These are phyloP conservation scores for Phytophthora fragariaefolia DNA, from an alignment of 352 stramenopile species.

Conservation along the genomic window DNA sequence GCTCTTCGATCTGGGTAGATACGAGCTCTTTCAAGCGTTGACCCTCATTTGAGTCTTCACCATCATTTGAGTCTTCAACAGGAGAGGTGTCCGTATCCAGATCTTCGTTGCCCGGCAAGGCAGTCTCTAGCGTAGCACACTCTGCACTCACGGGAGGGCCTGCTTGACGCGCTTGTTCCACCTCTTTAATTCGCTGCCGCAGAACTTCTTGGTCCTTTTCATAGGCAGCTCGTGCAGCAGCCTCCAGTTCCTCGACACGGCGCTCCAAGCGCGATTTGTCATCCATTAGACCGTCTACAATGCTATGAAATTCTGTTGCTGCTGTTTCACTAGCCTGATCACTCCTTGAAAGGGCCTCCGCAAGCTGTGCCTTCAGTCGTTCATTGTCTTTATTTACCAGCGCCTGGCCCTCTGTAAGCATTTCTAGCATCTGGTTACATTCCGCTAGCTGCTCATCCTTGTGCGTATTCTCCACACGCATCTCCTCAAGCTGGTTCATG, in stretches of 20 bases:
- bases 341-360: slow-evolving; percentile 13
- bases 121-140: slow-evolving; percentile 8
- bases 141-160: slow-evolving; percentile 12
- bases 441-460: slow-evolving; percentile 47
- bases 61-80: slow-evolving; percentile 16
- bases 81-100: not conserved
- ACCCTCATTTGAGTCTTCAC: slow-evolving; percentile 37
- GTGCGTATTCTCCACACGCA: slow-evolving; percentile 36
- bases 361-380: slow-evolving; percentile 42
- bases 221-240: slow-evolving; percentile 29
- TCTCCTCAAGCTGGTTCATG: slow-evolving; percentile 41
- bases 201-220: slow-evolving; percentile 44
- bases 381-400: slow-evolving; percentile 48
- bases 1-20: slow-evolving; percentile 38
- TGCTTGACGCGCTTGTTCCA: slow-evolving; percentile 35
- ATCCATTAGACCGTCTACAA: slow-evolving; percentile 19
- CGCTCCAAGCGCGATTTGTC: slow-evolving; percentile 25
- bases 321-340: slow-evolving; percentile 4
- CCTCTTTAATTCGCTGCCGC: slow-evolving; percentile 34
- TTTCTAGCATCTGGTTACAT: slow-evolving; percentile 52
- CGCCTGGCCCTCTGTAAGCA: slow-evolving; percentile 33
- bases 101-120: slow-evolving; percentile 6
- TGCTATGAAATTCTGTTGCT: slow-evolving; percentile 9
- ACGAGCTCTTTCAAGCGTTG: slow-evolving; percentile 34
- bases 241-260: slow-evolving; percentile 38